These are phyloP conservation scores for Nannochloris sp. DNA, from an alignment of 139 green algal genomes.

Conservation along the genomic window DNA sequence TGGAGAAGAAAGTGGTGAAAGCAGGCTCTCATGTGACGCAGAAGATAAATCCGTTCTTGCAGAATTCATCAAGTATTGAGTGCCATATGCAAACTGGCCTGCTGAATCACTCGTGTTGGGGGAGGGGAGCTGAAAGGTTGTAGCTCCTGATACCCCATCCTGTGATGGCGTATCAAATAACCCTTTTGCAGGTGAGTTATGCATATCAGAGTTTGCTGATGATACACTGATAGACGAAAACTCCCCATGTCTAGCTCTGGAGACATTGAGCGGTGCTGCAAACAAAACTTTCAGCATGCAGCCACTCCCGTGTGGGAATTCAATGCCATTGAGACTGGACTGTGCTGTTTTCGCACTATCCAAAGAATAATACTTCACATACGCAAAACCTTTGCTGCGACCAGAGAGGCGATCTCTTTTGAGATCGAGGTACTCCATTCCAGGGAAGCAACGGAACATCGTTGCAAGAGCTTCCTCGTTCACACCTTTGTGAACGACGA, in stretches of 20 bases:
- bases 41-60: slow-evolving; percentile 9
- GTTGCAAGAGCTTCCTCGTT: slow-evolving; percentile 55
- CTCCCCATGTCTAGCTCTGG: neutral
- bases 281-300: slow-evolving; percentile 73
- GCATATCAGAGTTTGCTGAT: neutral
- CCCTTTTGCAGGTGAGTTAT: neutral
- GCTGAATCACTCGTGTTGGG: slow-evolving; percentile 4
- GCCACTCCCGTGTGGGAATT: slow-evolving; percentile 67
- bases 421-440: slow-evolving; percentile 84
- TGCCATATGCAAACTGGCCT: neutral
- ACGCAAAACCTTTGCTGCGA: slow-evolving; percentile 68
- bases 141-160: neutral
- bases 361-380: slow-evolving; percentile 75
- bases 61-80: neutral
- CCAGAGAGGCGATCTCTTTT: slow-evolving; percentile 66
- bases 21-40: neutral
- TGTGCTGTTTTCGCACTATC: slow-evolving; percentile 59
- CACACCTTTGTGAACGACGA: slow-evolving; percentile 73
- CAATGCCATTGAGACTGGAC: slow-evolving; percentile 67
- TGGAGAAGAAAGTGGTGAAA: slow-evolving; percentile 10
- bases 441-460: slow-evolving; percentile 67
- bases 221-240: neutral
- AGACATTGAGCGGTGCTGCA: slow-evolving; percentile 32
- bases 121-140: slow-evolving; percentile 6
- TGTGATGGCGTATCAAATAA: neutral